These are phyloP conservation scores for Nemania serpens DNA, from an alignment of 2,329 filamentous ascomycete genomes.

Conservation along the genomic window DNA sequence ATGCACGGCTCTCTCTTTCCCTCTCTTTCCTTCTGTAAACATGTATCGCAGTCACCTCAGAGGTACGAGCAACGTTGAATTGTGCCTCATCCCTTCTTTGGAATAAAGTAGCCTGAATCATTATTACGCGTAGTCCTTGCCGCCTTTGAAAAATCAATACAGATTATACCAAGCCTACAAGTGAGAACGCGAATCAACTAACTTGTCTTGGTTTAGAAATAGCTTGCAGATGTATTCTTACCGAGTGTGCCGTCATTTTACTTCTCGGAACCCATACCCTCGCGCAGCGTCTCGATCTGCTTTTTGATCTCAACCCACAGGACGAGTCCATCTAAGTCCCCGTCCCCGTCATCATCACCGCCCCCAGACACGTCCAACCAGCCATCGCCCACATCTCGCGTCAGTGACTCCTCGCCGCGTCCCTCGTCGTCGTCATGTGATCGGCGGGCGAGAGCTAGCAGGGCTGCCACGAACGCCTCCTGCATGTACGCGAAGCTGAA, in stretches of 20 bases:
- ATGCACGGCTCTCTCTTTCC: background rate
- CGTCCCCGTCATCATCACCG: conserved; percentile 38
- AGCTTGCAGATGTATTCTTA: background rate
- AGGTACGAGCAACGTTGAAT: too few relatives aligned
- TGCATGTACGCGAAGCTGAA: conserved; percentile 75
- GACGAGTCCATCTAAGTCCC: conserved; percentile 54
- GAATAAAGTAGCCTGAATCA: too few relatives aligned
- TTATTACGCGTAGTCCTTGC: background rate
- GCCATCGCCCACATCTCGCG: conserved; percentile 43
- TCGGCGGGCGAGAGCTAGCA: conserved; percentile 60
- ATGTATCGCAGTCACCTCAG: too few relatives aligned
- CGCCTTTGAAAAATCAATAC: background rate
- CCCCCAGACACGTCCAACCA: conserved; percentile 42
- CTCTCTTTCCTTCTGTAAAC: too few relatives aligned
- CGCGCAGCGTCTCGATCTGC: conserved; percentile 63
- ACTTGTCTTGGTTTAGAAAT: background rate
- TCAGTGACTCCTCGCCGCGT: conserved; percentile 38
- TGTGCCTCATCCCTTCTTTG: too few relatives aligned
- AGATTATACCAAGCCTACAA: background rate
- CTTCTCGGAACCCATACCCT: conserved; percentile 57
- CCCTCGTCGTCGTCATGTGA: conserved; percentile 20
- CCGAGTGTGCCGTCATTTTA: background rate
- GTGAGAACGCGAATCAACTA: background rate
- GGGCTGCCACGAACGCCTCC: conserved; percentile 67
- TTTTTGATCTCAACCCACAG: conserved; percentile 67